Evolutionary conservation across 2,329 filamentous ascomycete species (phyloP).

Genomic region (Trichoderma hamatum): DNA sequence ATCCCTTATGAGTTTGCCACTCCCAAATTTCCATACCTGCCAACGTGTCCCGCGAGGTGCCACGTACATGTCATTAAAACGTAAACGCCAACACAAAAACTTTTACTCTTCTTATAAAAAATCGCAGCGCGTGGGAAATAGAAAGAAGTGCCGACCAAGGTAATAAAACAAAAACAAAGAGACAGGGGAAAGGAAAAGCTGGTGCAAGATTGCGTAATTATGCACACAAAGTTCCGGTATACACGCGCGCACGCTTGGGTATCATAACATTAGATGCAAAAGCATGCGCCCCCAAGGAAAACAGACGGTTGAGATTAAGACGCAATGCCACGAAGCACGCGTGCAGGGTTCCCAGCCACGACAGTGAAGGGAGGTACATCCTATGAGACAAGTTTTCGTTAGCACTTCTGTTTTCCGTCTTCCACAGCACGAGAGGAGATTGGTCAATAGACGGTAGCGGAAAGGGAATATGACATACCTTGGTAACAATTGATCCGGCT

Average conservation of each 20-base stretch:
- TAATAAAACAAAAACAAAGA: neutral
- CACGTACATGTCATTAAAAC: constrained; percentile 20
- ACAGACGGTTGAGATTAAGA: constrained; percentile 19
- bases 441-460: too few species aligned
- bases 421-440: neutral
- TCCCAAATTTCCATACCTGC: constrained; percentile 9
- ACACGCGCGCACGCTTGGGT: constrained; percentile 32
- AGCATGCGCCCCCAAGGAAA: constrained; percentile 24
- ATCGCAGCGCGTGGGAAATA: neutral
- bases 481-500: constrained; percentile 83
- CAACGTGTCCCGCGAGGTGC: constrained; percentile 15
- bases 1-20: constrained; percentile 17
- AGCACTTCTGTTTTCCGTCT: constrained; percentile 23
- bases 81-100: constrained; percentile 16
- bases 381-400: constrained; percentile 36
- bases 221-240: constrained; percentile 31
- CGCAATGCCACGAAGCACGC: constrained; percentile 51
- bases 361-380: constrained; percentile 70
- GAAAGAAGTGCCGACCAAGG: neutral
- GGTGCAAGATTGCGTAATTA: constrained; percentile 26
- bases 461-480: constrained; percentile 49
- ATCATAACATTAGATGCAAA: constrained; percentile 38
- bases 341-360: constrained; percentile 70
- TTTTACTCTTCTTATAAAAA: constrained; percentile 16
- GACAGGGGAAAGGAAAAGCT: neutral